Base-by-base conservation (phyloP, 2,329 filamentous ascomycete genomes). In the Curvularia lunata region DNA sequence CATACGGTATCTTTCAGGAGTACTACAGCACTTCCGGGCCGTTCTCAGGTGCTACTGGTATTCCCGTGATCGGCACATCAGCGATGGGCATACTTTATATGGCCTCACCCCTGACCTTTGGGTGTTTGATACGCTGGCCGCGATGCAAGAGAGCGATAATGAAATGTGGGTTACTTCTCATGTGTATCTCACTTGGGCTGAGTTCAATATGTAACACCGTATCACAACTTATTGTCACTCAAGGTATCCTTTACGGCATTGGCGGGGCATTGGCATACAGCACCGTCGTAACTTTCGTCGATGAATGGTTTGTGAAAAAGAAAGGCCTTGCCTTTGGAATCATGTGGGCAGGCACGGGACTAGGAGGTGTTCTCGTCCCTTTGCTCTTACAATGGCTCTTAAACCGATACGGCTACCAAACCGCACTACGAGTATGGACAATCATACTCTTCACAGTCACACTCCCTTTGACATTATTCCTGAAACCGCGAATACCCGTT, bases 1-100 rank as follows among this genome's bases (percentile, higher is more conserved):
- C 86, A 0, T 91, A 88, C 70, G 89, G 88, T 42, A 82, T 91
- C 23, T 91, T 91, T 67, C 87, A 91, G 64, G 82, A 88, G 50
- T 88, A 89, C 73, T 91, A 91, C 71, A 83, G 80, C 34, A 83
- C 79, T 1, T 81, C 87, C 56, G 80, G 81, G 4, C 83, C 85
- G 1, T 91, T 91, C 54, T 75, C 77, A 3, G 81, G 81, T 2
- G 80, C 71, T 8, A 70, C 81, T 0, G 78, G 80, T 27, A 85
- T 90, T 48, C 82, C 87, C 28, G 79, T 86, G 13, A 86, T 91
- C 52, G 88, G 88, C 0, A 90, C 87, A 1, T 85, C 83, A 54
- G 81, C 86, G 3, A 84, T 84, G 84, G 81, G 80, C 1, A 70
- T 82, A 19, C 76, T 82, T 62, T 83, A 82, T 65, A 68, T 83